Conservation (phyloP, 1,284 basidiomycete genomes). For the Erythrobasidium hasegawianum region DNA sequence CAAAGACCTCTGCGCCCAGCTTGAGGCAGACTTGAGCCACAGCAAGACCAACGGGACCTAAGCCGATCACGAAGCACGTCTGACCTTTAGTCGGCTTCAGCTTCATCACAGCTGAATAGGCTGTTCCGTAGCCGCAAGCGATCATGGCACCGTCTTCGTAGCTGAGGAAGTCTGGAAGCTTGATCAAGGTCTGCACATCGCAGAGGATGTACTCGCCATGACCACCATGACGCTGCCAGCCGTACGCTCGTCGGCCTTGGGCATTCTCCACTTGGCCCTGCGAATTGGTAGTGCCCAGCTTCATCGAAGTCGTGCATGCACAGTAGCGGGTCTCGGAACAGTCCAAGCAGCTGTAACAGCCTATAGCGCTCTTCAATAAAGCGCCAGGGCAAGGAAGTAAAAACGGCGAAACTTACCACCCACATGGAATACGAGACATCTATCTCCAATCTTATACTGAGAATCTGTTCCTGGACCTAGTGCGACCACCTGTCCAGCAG, state of each 20-base stretch:
- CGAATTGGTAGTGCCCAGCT: constrained; percentile 2
- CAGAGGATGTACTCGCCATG: constrained; percentile 29
- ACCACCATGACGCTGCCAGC: constrained; percentile 22
- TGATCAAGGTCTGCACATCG: constrained; percentile 24
- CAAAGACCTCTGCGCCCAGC: constrained; percentile 17
- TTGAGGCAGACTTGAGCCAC: constrained; percentile 25
- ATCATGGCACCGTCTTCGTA: constrained; percentile 27
- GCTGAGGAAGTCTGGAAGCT: constrained; percentile 21
- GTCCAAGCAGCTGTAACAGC: constrained; percentile 19
- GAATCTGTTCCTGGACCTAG: constrained; percentile 9
- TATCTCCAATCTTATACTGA: constrained; percentile 5
- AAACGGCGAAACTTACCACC: neutral
- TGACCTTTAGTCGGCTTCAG: constrained; percentile 11
- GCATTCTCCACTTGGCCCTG: constrained; percentile 14
- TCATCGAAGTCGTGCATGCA: constrained; percentile 16
- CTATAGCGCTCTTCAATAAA: neutral
- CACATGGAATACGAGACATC: constrained; percentile 27
- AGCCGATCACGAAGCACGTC: constrained; percentile 22
- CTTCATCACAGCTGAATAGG: constrained; percentile 30
- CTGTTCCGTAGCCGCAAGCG: constrained; percentile 25
- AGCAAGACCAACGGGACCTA: constrained; percentile 19
- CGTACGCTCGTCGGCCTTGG: constrained; percentile 13
- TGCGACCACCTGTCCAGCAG: constrained; percentile 18
- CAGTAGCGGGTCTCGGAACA: constrained; percentile 28
- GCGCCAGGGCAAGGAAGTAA: too few species aligned